Evolutionary conservation across 2,329 filamentous ascomycete genomes (phyloP), one percentile per base, ranked within the genome.

Genomic region (Diaporthe sp.): DNA sequence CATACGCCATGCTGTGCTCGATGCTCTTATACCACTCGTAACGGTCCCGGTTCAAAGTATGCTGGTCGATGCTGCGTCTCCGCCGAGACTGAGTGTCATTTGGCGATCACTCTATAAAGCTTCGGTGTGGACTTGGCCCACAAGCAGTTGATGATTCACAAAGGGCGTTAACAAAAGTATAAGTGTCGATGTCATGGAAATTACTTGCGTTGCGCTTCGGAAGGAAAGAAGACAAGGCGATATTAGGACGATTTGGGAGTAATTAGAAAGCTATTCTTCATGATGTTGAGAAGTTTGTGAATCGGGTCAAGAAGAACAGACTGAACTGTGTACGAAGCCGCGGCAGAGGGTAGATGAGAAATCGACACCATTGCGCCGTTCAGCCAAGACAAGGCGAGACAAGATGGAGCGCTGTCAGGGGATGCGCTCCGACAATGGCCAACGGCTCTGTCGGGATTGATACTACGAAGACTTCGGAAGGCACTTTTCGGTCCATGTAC

Each of bases 331-430:
- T 68, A 37, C 62, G 31, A 22, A 25, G 49, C 39, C 15, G n/a
- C 22, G 19, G 8, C 13, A 34, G 19, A 39, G 31, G 49, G 46
- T 39, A 53, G 65, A 53, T 39, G 65, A 68, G 46, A 37, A 53
- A 39, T 68, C 28, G 65, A 19, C 13, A 15, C 31, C 31, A 53
- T 68, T 68, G 31, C 46, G 46, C 31, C 65, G 46, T 28, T 53
- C 65, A 12, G 65, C 65, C 65, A 39, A 53, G 65, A 53, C 65
- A 68, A 53, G 46, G 31, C 46, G 65, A 53, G 65, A 53, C 46
- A 68, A n/a, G 13, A 53, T 68, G 28, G 46, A 42, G 65, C 34
- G 65, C 46, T 68, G 65, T 53, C 65, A 68, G 65, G 65, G 65
- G 46, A 68, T 19, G 34, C 22, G 46, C 65, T 68, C 46, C 31